A percentile compares a stretch with the other conserved stretches of the same genome.
phyloP scores from a whole-genome alignment of 345 rosid species.

The Geranium rotundifolium region DNA sequence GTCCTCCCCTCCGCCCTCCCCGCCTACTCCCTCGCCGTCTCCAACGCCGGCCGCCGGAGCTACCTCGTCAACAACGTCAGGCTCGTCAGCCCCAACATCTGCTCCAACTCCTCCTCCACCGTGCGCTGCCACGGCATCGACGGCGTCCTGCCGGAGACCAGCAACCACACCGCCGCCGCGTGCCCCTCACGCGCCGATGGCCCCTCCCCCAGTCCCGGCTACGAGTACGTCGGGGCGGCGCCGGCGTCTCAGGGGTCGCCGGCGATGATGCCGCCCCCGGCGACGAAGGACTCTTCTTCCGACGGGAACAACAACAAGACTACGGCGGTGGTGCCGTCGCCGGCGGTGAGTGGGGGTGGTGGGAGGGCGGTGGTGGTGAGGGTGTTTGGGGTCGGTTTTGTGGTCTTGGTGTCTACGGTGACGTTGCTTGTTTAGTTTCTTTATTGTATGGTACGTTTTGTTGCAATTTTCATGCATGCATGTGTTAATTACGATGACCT shows the following conservation, averaged over 20 bases:
- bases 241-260: not conserved
- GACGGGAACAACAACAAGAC: not conserved
- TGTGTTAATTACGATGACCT: no score
- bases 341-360: not conserved
- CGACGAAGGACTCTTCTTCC: not conserved
- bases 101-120: not conserved
- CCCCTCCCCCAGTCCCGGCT: not conserved
- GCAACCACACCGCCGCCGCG: not conserved
- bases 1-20: constrained; percentile 41
- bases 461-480: no score
- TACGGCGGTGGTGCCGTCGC: not conserved
- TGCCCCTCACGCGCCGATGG: not conserved
- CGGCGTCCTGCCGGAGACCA: not conserved
- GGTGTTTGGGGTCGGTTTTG: not conserved
- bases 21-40: constrained; percentile 30
- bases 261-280: not conserved
- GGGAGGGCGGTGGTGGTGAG: not conserved
- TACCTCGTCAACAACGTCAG: constrained; percentile 51
- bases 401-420: not conserved
- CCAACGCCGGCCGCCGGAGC: constrained; percentile 40
- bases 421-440: not conserved
- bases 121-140: not conserved
- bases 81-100: not conserved
- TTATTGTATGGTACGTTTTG: no score
- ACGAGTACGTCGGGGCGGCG: not conserved